Percentiles rank a stretch among this genome's conserved stretches.
phyloP scores from a whole-genome alignment of 2,329 filamentous ascomycete genomes.

The Pestalotiopsis sp. region DNA sequence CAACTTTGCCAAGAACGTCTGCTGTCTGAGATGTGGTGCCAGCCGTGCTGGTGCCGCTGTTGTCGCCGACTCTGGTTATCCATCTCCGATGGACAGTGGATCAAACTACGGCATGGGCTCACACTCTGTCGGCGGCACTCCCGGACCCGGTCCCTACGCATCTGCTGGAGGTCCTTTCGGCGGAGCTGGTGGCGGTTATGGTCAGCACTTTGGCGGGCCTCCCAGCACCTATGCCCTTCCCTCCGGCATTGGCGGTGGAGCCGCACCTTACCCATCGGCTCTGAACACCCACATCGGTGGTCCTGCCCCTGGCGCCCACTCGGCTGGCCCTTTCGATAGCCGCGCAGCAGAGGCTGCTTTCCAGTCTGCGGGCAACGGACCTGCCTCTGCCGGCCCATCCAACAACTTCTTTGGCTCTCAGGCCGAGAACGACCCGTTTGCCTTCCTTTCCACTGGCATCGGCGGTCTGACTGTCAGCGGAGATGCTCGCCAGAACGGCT shows the following conservation, averaged over 20 bases:
- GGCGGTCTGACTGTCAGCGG: constrained; percentile 71
- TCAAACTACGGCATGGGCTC: constrained; percentile 85
- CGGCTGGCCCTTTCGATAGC: constrained; percentile 87
- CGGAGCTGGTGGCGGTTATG: constrained; percentile 64
- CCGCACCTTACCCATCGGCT: constrained; percentile 74
- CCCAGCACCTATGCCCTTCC: constrained; percentile 89
- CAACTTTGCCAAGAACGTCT: constrained; percentile 99
- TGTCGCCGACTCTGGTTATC: constrained; percentile 90
- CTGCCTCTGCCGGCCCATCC: constrained; percentile 73
- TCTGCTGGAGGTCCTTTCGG: constrained; percentile 67
- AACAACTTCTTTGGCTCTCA: constrained; percentile 73
- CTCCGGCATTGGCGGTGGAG: constrained; percentile 78
- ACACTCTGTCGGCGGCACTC: constrained; percentile 82
- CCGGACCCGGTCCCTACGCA: constrained; percentile 76
- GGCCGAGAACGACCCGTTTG: constrained; percentile 74
- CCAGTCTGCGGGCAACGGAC: constrained; percentile 82
- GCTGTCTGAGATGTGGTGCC: constrained; percentile 93
- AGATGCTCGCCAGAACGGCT: constrained; percentile 66
- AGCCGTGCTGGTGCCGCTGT: constrained; percentile 92
- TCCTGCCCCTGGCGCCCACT: constrained; percentile 76
- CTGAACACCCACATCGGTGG: constrained; percentile 82
- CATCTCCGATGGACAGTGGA: constrained; percentile 84
- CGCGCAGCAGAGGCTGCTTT: constrained; percentile 94
- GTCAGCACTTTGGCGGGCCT: constrained; percentile 84
- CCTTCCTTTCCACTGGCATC: constrained; percentile 76